Conservation (phyloP, 2,329 filamentous ascomycete species). For the Claviceps capensis region DNA sequence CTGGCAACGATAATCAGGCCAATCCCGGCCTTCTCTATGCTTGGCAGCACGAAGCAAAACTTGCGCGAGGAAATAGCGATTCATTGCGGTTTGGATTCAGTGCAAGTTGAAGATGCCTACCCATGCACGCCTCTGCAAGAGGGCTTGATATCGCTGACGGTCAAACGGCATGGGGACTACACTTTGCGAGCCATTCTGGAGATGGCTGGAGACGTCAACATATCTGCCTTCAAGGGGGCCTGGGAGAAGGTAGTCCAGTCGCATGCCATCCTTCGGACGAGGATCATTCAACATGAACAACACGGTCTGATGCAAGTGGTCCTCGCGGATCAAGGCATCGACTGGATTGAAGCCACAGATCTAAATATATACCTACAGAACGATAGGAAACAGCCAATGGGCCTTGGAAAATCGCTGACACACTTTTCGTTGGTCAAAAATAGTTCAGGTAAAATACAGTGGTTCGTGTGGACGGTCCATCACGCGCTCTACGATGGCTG, state of each 20-base stretch:
- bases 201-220: slow-evolving; percentile 3
- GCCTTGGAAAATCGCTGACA: slow-evolving; percentile 25
- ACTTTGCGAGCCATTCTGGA: slow-evolving; percentile 12
- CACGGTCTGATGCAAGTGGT: slow-evolving; percentile 31
- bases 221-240: slow-evolving; percentile 5
- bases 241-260: slow-evolving; percentile 5
- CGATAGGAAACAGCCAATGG: slow-evolving; percentile 22
- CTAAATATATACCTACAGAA: slow-evolving; percentile 22
- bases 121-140: slow-evolving; percentile 26
- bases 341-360: slow-evolving; percentile 11
- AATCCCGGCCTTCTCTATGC: neutral
- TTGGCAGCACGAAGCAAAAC: neutral
- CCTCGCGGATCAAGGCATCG: slow-evolving; percentile 19
- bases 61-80: neutral
- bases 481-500: slow-evolving; percentile 38
- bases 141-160: slow-evolving; percentile 22
- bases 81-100: neutral
- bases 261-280: slow-evolving; percentile 26
- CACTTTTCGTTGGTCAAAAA: slow-evolving; percentile 25
- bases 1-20: neutral
- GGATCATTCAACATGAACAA: slow-evolving; percentile 28
- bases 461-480: slow-evolving; percentile 25
- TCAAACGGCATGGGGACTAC: slow-evolving; percentile 20
- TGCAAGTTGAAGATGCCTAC: neutral
- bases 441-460: slow-evolving; percentile 21